These are phyloP conservation scores for Astrothelium macrocarpum DNA, from an alignment of 495 filamentous ascomycete genomes.

Conservation along the genomic window DNA sequence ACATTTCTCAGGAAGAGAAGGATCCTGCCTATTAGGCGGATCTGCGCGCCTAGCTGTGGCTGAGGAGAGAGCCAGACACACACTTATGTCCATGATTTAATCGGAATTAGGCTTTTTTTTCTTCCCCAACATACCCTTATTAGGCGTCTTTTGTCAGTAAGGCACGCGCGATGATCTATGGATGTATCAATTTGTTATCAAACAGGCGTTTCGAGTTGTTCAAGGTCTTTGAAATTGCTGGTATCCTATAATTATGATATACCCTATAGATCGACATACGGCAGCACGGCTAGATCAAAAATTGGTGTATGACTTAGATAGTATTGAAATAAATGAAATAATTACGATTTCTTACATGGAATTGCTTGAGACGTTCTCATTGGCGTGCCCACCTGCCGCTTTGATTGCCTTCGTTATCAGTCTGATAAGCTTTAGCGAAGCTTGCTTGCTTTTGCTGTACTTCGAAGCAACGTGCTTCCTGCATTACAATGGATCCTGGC, in stretches of 20 bases:
- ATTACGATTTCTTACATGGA: neutral
- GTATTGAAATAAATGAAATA: neutral
- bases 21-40: neutral
- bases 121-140: neutral
- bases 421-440: neutral
- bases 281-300: neutral
- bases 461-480: neutral
- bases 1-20: neutral
- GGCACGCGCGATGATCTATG: no score
- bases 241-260: neutral
- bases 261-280: constrained; percentile 1
- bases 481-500: neutral
- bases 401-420: neutral
- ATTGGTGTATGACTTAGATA: neutral
- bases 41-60: neutral
- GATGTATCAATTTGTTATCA: neutral
- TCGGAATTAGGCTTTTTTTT: neutral
- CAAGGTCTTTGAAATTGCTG: neutral
- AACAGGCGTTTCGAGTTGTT: neutral
- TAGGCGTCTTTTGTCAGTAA: no score
- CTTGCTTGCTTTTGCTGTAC: neutral
- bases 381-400: neutral
- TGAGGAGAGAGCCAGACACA: neutral
- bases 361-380: neutral
- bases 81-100: neutral